These are phyloP conservation scores for Fusarium chuoi DNA, from an alignment of 2,329 filamentous ascomycete species.

Conservation along the genomic window DNA sequence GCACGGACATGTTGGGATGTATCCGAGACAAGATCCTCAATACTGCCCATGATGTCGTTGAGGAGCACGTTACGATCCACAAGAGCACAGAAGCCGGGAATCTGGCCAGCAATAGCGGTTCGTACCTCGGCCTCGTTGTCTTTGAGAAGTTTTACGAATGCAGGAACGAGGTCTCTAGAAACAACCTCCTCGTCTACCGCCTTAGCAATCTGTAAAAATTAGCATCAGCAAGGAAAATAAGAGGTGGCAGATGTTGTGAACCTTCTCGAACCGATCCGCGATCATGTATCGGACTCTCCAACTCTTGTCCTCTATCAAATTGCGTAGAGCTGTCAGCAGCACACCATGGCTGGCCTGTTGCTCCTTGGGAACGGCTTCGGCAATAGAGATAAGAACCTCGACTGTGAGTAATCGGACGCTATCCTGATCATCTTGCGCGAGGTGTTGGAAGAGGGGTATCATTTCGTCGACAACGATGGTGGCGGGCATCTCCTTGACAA, in stretches of 20 bases:
- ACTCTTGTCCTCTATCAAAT: slow-evolving; percentile 98
- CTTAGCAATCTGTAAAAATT: slow-evolving; percentile 81
- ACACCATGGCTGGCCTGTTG: slow-evolving; percentile 97
- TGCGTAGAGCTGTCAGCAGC: slow-evolving; percentile 87
- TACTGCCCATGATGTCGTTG: slow-evolving; percentile 94
- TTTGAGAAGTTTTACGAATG: slow-evolving; percentile 97
- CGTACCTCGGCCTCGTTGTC: slow-evolving; percentile 98
- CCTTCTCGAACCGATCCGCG: slow-evolving; percentile 97
- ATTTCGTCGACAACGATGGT: slow-evolving; percentile 96
- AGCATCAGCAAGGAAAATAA: background rate
- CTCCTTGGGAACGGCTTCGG: slow-evolving; percentile 97
- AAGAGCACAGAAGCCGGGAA: slow-evolving; percentile 93
- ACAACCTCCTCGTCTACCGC: slow-evolving; percentile 98
- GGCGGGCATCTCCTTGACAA: slow-evolving; percentile 95
- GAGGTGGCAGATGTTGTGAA: slow-evolving; percentile 14
- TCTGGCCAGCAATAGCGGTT: slow-evolving; percentile 96
- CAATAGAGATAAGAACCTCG: slow-evolving; percentile 94
- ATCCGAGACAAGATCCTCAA: slow-evolving; percentile 96
- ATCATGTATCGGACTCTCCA: slow-evolving; percentile 99
- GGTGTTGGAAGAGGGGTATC: slow-evolving; percentile 98
- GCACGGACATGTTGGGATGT: slow-evolving; percentile 96
- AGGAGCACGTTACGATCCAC: slow-evolving; percentile 89
- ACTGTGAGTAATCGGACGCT: slow-evolving; percentile 96
- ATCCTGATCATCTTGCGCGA: slow-evolving; percentile 96
- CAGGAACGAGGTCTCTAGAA: slow-evolving; percentile 90